A percentile compares a stretch with the other conserved stretches of the same genome.
Conservation (phyloP, 768 basidiomycete genomes). For the Pleurotus giganteus region DNA sequence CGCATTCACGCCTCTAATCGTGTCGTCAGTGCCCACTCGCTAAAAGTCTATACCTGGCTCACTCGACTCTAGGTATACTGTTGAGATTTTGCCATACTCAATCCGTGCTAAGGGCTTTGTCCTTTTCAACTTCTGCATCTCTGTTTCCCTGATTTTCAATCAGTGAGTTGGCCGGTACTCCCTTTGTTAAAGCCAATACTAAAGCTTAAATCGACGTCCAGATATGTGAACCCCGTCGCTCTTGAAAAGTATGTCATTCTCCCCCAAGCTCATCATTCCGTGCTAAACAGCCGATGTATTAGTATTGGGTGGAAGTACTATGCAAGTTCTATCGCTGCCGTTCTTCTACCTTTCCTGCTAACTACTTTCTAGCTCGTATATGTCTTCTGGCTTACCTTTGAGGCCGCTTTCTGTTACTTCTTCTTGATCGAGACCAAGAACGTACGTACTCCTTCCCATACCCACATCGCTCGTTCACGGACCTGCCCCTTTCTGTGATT, state of each 20-base stretch:
- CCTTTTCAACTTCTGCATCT: constrained; percentile 56
- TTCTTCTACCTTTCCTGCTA: not conserved
- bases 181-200: not conserved
- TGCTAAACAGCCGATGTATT: not conserved
- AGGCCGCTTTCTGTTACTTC: constrained; percentile 44
- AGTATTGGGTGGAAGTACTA: constrained; percentile 10
- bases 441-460: not conserved
- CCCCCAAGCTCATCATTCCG: not conserved
- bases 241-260: constrained; percentile 25
- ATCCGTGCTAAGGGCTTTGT: constrained; percentile 66
- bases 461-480: not conserved
- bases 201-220: not conserved
- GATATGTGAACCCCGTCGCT: constrained; percentile 61
- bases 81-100: constrained; percentile 64
- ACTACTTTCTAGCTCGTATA: constrained; percentile 39
- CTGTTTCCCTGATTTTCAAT: constrained; percentile 61
- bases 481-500: constrained; percentile 8
- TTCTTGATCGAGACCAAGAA: constrained; percentile 48
- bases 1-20: constrained; percentile 66
- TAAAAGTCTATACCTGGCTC: not conserved
- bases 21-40: constrained; percentile 35
- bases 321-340: not conserved
- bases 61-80: constrained; percentile 39
- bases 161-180: constrained; percentile 62
- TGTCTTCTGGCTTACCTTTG: constrained; percentile 47